Evolutionary conservation across 495 filamentous ascomycete genomes (phyloP), one percentile per base, ranked within the genome.

Genomic region (Bathelium albidoporum): DNA sequence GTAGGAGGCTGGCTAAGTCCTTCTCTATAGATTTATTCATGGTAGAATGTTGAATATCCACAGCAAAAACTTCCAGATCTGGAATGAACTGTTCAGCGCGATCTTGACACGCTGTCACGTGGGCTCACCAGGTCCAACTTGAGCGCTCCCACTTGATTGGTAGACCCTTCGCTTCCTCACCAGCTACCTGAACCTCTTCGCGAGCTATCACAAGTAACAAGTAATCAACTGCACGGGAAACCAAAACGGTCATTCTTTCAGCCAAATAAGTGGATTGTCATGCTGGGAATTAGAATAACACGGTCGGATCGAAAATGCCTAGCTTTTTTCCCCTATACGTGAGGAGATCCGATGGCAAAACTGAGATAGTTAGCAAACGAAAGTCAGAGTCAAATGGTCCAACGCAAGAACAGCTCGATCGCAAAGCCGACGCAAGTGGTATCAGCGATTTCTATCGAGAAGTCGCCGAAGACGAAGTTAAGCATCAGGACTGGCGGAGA

Each of bases 21-120:
- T 91, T 87, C 65, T 94, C 87, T 31, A 92, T 81, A 44, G 86
- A 83, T 70, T 84, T 81, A 69, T 87, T 88, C 87, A 90, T 90
- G 26, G 18, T 49, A 5, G 44, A 22, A 5, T 49, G 14, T 22
- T 41, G 36, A 9, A 9, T 41, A 41, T 41, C 18, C 18, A 41
- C 9, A 41, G 9, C 9, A 18, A 18, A 10, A 41, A 41, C 5
- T 49, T 16, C 14, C 14, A 22, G 14, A 18, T 22, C 5, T 49
- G 20, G 44, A 49, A 49, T 49, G 12, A 1, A 18, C 36, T 9
- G 9, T 41, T 18, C 36, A 18, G 18, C 49, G 49, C 49, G 49
- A 55, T 29, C 24, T 29, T 11, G 29, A 55, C 49, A 24, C 49
- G 49, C 20, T 26, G 2, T 29, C 49, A 55, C 49, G 49, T 29